Evolutionary conservation across 192 early-diverging fungal genomes (phyloP).

Genomic region (Backusella westeae): DNA sequence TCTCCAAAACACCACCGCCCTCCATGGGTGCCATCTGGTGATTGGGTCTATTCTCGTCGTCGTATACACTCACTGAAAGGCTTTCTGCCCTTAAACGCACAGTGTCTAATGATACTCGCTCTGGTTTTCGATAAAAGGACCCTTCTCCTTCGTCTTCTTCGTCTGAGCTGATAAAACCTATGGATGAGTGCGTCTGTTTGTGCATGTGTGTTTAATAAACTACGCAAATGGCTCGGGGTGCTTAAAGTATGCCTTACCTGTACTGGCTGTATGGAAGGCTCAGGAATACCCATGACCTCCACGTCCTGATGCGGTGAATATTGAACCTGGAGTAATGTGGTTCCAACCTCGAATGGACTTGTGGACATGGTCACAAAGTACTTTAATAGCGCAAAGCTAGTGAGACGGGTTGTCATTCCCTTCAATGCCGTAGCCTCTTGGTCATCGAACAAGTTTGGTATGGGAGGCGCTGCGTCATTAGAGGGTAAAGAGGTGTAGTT

Average conservation of each 20-base stretch:
- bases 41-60: conserved; percentile 49
- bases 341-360: conserved; percentile 59
- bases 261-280: conserved; percentile 25
- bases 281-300: conserved; percentile 25
- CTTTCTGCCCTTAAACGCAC: conserved; percentile 19
- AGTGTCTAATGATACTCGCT: conserved; percentile 7
- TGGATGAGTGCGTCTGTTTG: neutral
- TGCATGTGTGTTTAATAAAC: neutral
- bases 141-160: conserved; percentile 26
- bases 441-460: neutral
- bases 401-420: conserved; percentile 24
- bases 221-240: neutral
- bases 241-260: conserved; percentile 26
- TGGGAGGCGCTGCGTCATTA: conserved; percentile 16
- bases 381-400: conserved; percentile 54
- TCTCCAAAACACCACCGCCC: conserved; percentile 45
- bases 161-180: neutral
- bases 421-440: neutral
- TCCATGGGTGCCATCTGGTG: conserved; percentile 63
- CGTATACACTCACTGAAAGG: conserved; percentile 48
- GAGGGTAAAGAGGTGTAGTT: conserved; percentile 33
- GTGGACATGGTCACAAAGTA: conserved; percentile 50
- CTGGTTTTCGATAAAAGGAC: conserved; percentile 11
- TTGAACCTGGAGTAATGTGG: conserved; percentile 72
- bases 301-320: conserved; percentile 47